Percentiles rank a stretch among this genome's conserved stretches.
These are phyloP conservation scores for Teunomyces kruisii DNA, from an alignment of 805 yeast species.

Conservation along the genomic window DNA sequence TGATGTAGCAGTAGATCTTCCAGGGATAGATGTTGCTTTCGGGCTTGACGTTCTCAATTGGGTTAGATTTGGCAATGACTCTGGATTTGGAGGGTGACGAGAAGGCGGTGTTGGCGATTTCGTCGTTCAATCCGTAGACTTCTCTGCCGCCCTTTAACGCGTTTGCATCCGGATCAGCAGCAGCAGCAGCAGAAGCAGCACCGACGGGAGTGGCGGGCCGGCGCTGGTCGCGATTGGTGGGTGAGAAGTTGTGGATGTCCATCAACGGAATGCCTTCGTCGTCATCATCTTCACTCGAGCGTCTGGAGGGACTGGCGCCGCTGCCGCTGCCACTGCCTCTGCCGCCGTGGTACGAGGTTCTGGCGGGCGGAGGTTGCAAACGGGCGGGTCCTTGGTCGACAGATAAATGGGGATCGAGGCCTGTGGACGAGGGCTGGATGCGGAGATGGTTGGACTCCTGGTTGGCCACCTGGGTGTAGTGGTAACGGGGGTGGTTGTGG, in stretches of 20 bases:
- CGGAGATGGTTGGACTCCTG: constrained; percentile 61
- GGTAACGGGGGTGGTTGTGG: constrained; percentile 72
- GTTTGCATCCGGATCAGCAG: background rate
- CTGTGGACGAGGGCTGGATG: constrained; percentile 69
- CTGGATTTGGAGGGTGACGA: constrained; percentile 18
- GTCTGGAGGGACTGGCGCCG: too few relatives aligned
- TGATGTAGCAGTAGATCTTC: constrained; percentile 73
- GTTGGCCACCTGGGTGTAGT: constrained; percentile 71
- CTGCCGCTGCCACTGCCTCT: too few relatives aligned
- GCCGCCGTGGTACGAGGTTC: constrained; percentile 3
- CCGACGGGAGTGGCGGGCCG: background rate
- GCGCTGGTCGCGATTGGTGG: constrained; percentile 5
- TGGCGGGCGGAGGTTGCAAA: background rate
- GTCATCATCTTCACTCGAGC: constrained; percentile 10
- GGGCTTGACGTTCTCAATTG: constrained; percentile 11
- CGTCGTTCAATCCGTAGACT: constrained; percentile 63
- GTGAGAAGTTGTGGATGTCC: constrained; percentile 29
- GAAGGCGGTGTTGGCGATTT: constrained; percentile 29
- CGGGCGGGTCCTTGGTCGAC: constrained; percentile 25
- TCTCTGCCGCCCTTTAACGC: constrained; percentile 42
- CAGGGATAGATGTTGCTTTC: constrained; percentile 52
- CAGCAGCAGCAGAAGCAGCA: background rate
- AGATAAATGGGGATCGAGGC: constrained; percentile 54
- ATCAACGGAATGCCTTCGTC: constrained; percentile 46
- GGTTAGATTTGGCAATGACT: constrained; percentile 18